Conservation (phyloP, 106 monocot genomes). For the Iris macrosiphon region DNA sequence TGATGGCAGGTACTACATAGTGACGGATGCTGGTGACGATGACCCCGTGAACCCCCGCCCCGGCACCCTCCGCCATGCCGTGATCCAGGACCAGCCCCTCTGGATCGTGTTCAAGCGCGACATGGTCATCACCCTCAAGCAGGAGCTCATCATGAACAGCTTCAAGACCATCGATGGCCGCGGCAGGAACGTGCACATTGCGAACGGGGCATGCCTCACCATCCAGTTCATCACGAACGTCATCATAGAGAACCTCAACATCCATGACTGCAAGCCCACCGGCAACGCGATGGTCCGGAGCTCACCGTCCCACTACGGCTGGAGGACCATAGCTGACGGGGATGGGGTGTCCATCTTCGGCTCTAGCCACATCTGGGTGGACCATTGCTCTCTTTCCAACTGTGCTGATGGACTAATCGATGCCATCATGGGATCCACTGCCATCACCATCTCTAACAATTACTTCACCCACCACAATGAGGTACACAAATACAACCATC, state of each 20-base stretch:
- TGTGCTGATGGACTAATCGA: slow-evolving; percentile 44
- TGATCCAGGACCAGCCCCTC: slow-evolving; percentile 35
- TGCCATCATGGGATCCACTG: slow-evolving; percentile 36
- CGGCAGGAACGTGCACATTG: slow-evolving; percentile 34
- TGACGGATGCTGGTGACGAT: slow-evolving; percentile 33
- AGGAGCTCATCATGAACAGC: slow-evolving; percentile 55
- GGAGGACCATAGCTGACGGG: slow-evolving; percentile 48
- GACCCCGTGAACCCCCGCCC: slow-evolving; percentile 32
- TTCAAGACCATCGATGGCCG: slow-evolving; percentile 49
- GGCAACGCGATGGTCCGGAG: slow-evolving; percentile 49
- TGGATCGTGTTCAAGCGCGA: slow-evolving; percentile 43
- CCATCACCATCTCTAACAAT: slow-evolving; percentile 45
- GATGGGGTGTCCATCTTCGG: slow-evolving; percentile 39
- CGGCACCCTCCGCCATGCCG: slow-evolving; percentile 39
- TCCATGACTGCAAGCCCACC: slow-evolving; percentile 45
- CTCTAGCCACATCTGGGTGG: slow-evolving; percentile 41
- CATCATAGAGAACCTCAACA: slow-evolving; percentile 34
- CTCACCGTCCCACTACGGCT: slow-evolving; percentile 40
- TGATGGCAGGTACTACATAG: slow-evolving; percentile 29
- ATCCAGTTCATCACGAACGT: slow-evolving; percentile 34
- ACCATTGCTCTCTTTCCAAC: slow-evolving; percentile 41
- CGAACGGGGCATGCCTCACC: slow-evolving; percentile 39
- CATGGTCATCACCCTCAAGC: slow-evolving; percentile 43
- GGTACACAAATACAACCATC: too few relatives aligned
- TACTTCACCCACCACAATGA: slow-evolving; percentile 51